Base-by-base conservation (phyloP, 2,329 filamentous ascomycete species). In the Ophiocordyceps unilateralis region DNA sequence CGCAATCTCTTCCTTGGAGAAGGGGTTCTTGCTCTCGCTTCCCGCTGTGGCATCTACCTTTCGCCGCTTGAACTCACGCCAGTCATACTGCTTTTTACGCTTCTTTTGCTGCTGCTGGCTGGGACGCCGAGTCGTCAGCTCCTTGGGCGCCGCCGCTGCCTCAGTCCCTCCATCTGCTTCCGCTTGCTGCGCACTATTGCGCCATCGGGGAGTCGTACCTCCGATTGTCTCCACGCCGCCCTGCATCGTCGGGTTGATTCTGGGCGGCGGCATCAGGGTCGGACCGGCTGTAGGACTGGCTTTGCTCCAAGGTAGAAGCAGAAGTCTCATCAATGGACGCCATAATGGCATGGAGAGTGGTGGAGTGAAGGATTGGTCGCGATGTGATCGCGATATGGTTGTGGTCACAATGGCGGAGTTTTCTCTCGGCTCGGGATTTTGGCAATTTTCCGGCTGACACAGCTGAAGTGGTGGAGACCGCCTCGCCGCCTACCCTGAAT, bases 1-100 rank as follows among this genome's bases (percentile, higher is more conserved):
- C 12, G 82, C 84, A 51, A 95, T 89, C 63, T 95, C 88, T 49
- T 91, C 86, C 52, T 83, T 74, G 43, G 65, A 63, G 52, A 77
- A 77, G 34, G 68, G 65, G 45, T 75, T 74, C 41, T 51, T 55
- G 47, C 51, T 53, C 47, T 54, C 55, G 39, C n/a, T n/a, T n/a
- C n/a, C n/a, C n/a, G n/a, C n/a, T n/a, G 41, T 50, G 46, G 56
- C 54, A 50, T 58, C 58, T 44, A 61, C 50, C 55, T 65, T 66
- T 44, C 61, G 58, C 41, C 63, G 63, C 53, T 66, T 66, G 43
- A 53, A 61, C 49, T 64, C 60, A 46, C 58, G 60, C 45, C 58
- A 65, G 42, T 64, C 60, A 45, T 60, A 57, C 42, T 59, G 58
- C 47, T 58, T 56, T 50, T 60, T 57, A 48, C 58, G 60, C 54